Evolutionary conservation across 208 protist genomes (phyloP).

Genomic region (Trypanosoma cruzi): DNA sequence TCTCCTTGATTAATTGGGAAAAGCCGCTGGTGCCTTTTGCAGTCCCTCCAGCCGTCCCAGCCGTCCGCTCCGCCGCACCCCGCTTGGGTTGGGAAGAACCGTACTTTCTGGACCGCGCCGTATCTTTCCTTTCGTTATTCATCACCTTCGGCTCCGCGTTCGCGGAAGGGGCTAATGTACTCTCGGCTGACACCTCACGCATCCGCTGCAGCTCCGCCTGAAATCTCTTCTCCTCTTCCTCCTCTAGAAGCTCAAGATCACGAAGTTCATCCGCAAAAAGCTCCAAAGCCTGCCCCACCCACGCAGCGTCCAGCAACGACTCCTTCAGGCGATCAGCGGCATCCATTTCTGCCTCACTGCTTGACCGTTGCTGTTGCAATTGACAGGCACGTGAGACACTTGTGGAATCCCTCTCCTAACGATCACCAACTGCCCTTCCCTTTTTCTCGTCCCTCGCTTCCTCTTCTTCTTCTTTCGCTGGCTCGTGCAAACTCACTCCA

Average conservation of each 20-base stretch:
- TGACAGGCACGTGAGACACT: not conserved
- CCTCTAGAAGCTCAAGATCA: conserved; percentile 53
- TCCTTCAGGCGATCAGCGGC: conserved; percentile 35
- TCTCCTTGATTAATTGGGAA: conserved; percentile 36
- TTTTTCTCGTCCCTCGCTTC: not conserved
- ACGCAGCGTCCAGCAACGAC: conserved; percentile 50
- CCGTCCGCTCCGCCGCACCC: not conserved
- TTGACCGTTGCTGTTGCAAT: not conserved
- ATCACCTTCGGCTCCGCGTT: not conserved
- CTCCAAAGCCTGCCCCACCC: conserved; percentile 43
- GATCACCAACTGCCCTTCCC: too few relatives aligned
- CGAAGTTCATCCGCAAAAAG: conserved; percentile 64
- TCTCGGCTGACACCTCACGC: conserved; percentile 2
- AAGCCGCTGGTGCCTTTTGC: not conserved
- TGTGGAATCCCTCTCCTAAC: not conserved
- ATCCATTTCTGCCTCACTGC: conserved; percentile 20
- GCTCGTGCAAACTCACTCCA: not conserved
- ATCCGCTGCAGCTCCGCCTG: conserved; percentile 27
- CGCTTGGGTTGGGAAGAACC: not conserved
- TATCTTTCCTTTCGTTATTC: conserved; percentile 10
- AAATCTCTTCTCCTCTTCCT: conserved; percentile 35
- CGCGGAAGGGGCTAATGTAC: not conserved
- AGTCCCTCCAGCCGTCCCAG: not conserved
- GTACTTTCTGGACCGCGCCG: not conserved
- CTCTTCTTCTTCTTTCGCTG: not conserved